Base-by-base conservation (phyloP, 1,139 yeast genomes). In the Candida pseudocylindracea region DNA sequence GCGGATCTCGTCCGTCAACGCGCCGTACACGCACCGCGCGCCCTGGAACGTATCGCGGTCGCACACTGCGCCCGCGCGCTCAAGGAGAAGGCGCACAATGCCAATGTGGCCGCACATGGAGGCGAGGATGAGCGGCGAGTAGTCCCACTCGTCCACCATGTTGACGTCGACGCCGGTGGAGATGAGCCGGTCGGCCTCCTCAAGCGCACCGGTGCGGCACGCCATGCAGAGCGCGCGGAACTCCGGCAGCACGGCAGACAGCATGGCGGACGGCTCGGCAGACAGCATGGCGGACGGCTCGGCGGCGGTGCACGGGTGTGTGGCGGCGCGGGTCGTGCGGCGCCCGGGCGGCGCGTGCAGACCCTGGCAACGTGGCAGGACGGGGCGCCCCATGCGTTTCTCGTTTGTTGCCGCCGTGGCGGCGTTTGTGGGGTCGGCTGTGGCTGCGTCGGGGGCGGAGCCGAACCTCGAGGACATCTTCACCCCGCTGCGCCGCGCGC, bases 1-100 rank as follows among this genome's bases (percentile, higher is more conserved):
- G 32, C 83, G 50, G 24, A 78, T 78, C 10, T 55, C 50, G 42
- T 74, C 81, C 24, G 65, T 78, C 36, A 78, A 50, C 0, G 91
- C 91, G 2, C 85, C 91, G 44, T 78, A 75, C 2, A 76, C 60
- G 40, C 88, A 76, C 31, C 91, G 58, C 9, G 75, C 81, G 2
- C 92, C 91, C 48, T 76, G 79, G 44, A 70, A 71, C 13, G 83
- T 72, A 44, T 76, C 88, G 44, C 83, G 58, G 46, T 75, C 85
- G 48, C 85, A 74, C 2, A 70, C 60, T 0, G 91, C 83, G 7
- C 92, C 92, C 6, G 20, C 20, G 33, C 72, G 59, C 26, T 48
- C 40, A 9, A 78, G 53, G 26, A 78, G 51, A 34, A 72, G 49
- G 36, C 56, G 59, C 11, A 78, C 91, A 8, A 76, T 60, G 1